Evolutionary conservation across 139 green algal genomes (phyloP), one percentile per base, ranked within the genome.

Genomic region (Trebouxia sp.): DNA sequence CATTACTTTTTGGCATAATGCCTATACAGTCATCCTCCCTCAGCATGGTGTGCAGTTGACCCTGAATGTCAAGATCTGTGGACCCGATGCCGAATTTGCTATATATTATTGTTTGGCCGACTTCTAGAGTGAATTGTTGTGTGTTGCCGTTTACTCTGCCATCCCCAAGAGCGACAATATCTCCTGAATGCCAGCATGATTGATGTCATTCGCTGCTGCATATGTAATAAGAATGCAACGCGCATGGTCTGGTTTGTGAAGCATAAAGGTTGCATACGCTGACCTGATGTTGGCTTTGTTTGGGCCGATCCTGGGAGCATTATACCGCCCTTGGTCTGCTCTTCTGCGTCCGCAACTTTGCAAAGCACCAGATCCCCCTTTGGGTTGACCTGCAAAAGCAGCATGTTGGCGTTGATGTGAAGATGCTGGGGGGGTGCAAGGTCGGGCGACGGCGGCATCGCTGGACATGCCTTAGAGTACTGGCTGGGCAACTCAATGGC

Each of bases 11-110:
- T 5, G 92, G 92, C 87, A 99, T 90, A 17, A 94, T 80, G 83
- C 94, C 96, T 28, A 98, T 98, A 24, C 95, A 85, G 76, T 98
- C 96, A 48, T 94, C 86, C 78, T 98, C 96, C 15, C 91, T 80
- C 41, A 98, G 94, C 2, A 98, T 84, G 78, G 95, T 91, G 83
- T 95, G 96, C 62, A 90, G 76, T 42, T 93, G 76, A 0, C 85
- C 93, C 37, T 88, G 69, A 62, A 97, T 24, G 75, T 93, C 88
- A 11, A 98, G 26, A 74, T 98, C 96, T 5, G 89, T 94, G 69
- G 90, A 92, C 32, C 95, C 95, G 78, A 98, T 94, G 38, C 96
- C 96, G 85, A 98, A 98, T 83, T 98, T 98, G 90, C 82, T 93
- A 90, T 98, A 98, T 32, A 98, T 80, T 15, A 98, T 88, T 66